These are phyloP conservation scores for Quercus dentata DNA, from an alignment of 306 rosid genomes.

Conservation along the genomic window DNA sequence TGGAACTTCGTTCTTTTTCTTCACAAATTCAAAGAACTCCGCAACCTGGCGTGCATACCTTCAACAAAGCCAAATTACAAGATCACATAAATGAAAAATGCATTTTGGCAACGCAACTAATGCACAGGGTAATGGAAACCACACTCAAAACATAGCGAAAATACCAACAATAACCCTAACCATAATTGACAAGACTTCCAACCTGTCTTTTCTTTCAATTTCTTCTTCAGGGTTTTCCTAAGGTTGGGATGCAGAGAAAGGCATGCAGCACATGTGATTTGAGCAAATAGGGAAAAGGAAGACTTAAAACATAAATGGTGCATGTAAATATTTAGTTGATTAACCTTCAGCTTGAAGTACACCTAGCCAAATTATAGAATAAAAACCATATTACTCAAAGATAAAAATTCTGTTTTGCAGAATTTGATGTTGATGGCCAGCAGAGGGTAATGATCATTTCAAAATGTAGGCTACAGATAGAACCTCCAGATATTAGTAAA, in stretches of 20 bases:
- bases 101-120: background rate
- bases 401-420: too few relatives aligned
- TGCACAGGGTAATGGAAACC: background rate
- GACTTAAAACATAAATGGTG: background rate
- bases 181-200: background rate
- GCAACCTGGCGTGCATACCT: constrained; percentile 98
- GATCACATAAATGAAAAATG: background rate
- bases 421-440: too few relatives aligned
- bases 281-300: background rate
- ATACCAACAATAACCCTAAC: background rate
- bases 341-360: background rate
- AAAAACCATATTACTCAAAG: background rate
- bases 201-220: background rate
- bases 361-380: background rate
- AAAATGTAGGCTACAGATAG: too few relatives aligned
- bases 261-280: too few relatives aligned
- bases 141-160: background rate
- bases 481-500: too few relatives aligned
- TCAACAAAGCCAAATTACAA: constrained; percentile 27
- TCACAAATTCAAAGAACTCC: constrained; percentile 86
- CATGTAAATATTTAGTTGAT: background rate
- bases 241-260: too few relatives aligned
- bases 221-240: background rate
- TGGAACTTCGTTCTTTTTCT: constrained; percentile 61
- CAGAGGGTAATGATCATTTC: too few relatives aligned